Base-by-base conservation (phyloP, 805 yeast species). In the Saturnispora diversa region DNA sequence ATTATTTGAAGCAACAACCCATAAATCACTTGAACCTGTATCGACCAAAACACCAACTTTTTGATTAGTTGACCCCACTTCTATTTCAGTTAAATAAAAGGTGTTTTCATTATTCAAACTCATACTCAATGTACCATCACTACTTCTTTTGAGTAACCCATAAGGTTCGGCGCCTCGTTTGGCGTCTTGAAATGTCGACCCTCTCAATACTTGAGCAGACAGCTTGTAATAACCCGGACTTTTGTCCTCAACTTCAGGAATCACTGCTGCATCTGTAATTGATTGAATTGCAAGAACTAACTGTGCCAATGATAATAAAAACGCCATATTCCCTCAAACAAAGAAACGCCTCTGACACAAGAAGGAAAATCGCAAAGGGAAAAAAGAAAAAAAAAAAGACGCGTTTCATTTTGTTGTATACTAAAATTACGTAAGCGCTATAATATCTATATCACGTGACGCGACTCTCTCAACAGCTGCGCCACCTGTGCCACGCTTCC, bases 1-100 rank as follows among this genome's bases (percentile, higher is more conserved):
- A 51, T 75, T 76, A 32, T 61, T 51, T 1, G 70, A 55, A 19
- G 68, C 64, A 46, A 73, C 66, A 16, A 80, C 75, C 85, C 85
- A 81, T 13, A 83, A 60, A 55, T 82, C 90, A 0, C 83, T 71
- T 0, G 87, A 80, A 3, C 90, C 92, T 0, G 90, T 82, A 51
- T 82, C 92, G 12, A 82, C 57, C 25, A 80, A 58, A 10, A 80
- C 75, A 5, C 65, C 66, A 7, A 80, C 64, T 13, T 63, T 58
- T 53, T 80, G 82, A 1, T 64, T 52, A 2, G 77, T 70, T 0
- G 84, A 70, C 6, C 92, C 90, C 17, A 82, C 54, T 15, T 57
- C 52, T 24, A 75, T 44, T 2, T 60, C 60, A 2, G 69, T 70
- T 8, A 71, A 55, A 49, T 72, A 75, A 44, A 72, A 75, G 6